Evolutionary conservation across 2,329 filamentous ascomycete genomes (phyloP).

Genomic region (Nothophaeocryptopus gaeumannii): DNA sequence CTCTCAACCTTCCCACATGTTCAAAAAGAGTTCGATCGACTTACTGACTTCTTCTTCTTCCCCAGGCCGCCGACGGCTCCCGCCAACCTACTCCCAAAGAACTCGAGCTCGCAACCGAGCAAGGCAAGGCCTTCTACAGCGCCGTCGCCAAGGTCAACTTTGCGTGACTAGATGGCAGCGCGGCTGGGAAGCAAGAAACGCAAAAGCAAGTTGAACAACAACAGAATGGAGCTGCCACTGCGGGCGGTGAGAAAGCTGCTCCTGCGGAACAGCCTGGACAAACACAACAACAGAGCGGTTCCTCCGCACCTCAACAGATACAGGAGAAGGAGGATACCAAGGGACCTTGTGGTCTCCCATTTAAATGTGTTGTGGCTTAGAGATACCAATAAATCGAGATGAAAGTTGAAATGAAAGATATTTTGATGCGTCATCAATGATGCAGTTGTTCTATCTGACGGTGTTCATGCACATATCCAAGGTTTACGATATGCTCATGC

Average conservation of each 20-base stretch:
- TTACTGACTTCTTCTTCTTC: no score
- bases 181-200: constrained; percentile 30
- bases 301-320: constrained; percentile 30
- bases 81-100: constrained; percentile 75
- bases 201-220: constrained; percentile 13
- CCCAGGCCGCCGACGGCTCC: constrained; percentile 63
- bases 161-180: constrained; percentile 73
- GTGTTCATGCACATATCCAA: no score
- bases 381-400: not conserved
- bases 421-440: no score
- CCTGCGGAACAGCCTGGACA: constrained; percentile 30
- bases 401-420: not conserved
- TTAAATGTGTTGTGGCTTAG: constrained; percentile 68
- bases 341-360: constrained; percentile 74
- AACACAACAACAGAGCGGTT: constrained; percentile 24
- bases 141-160: constrained; percentile 65
- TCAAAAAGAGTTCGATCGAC: no score
- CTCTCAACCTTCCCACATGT: no score
- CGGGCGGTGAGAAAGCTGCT: constrained; percentile 11
- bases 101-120: constrained; percentile 72
- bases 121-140: constrained; percentile 84
- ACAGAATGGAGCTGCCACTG: constrained; percentile 11
- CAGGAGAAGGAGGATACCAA: constrained; percentile 53
- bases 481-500: no score
- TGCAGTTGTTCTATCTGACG: no score